Base-by-base conservation (phyloP, 257 asterid genomes). In the Jacaranda mimosifolia region DNA sequence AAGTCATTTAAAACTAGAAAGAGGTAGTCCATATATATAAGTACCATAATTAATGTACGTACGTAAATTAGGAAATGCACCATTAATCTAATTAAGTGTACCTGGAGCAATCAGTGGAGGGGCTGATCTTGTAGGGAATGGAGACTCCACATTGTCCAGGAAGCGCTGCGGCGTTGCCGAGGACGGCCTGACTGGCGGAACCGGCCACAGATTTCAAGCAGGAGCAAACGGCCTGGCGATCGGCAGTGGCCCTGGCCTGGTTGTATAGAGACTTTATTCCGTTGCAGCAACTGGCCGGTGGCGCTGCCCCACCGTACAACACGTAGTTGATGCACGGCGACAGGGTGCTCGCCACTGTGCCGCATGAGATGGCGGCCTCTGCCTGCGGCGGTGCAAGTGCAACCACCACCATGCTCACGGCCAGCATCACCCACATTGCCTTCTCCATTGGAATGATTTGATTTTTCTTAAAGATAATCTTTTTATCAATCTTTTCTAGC, bases 71-170 rank as follows among this genome's bases (percentile, higher is more conserved):
- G n/a, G 6, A 55, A 55, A 55, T 55, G 62, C 6, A 3, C 46
- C 46, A 3, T 7, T 17, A 3, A 3, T 55, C 2, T 55, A 12
- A 58, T 0, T 4, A 38, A 10, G 32, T 45, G 15, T 58, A 71
- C 38, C 52, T 72, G 78, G 86, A 43, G 83, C 97, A 91, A 59
- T 89, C 88, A 21, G 81, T 77, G 83, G 77, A 73, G 56, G 90
- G 89, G 83, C 83, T 79, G 81, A 91, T 74, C 83, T 72, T 48
- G 85, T 85, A 91, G 0, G 97, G 94, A 56, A 87, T 78, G 43
- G 5, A 40, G 81, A 86, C 85, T 4, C 88, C 86, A 71, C 97
- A 91, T 51, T 53, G 53, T 12, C 71, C 66, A 3, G 94, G 94
- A 14, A 91, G 91, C 7, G 57, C 66, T 0, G 85, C 87, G 8